Evolutionary conservation across 2,329 filamentous ascomycete genomes (phyloP), one percentile per base, ranked within the genome.

Genomic region (Phialophora verrucosa): DNA sequence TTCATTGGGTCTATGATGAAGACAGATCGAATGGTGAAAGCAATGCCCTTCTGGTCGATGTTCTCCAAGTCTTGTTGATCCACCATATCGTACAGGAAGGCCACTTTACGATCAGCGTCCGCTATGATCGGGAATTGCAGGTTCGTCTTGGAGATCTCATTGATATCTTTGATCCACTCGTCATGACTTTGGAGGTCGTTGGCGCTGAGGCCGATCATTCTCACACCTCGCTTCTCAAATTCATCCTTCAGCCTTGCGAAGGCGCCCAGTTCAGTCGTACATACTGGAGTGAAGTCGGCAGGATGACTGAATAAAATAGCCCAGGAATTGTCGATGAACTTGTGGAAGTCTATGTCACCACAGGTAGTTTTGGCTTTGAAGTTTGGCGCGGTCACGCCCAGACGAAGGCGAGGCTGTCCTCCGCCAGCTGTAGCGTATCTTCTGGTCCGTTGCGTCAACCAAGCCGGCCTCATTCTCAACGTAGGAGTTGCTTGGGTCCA

Each of bases 1-100:
- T 96, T 97, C 80, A 87, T 88, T 71, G 93, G 93, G 83, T 97
- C 93, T 79, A 97, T 95, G 82, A 97, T 85, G 85, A 96, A 97
- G 77, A 97, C 93, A 74, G 91, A 92, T 75, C 93, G 92, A 82
- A 97, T 96, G 74, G 93, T 97, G 82, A 96, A 94, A 64, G 93
- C 92, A 74, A 94, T 91, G 73, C 90, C 90, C 86, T 92, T 92
- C 75, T 85, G 80, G 78, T 93, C 90, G 65, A 93, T 89, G 81
- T 93, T 93, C 82, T 88, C 91, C 74, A 88, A 86, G 79, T 93
- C 91, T 79, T 92, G 90, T 82, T 91, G 86, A 82, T 93, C 90
- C 75, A 93, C 83, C 91, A 93, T 93, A 82, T 93, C 90, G 79
- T 92, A 93, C 69, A 86, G 81, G 75, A 86, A 89, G 66, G 91